These are phyloP conservation scores for Leishmania arabica DNA, from an alignment of 208 protist genomes.

Conservation along the genomic window DNA sequence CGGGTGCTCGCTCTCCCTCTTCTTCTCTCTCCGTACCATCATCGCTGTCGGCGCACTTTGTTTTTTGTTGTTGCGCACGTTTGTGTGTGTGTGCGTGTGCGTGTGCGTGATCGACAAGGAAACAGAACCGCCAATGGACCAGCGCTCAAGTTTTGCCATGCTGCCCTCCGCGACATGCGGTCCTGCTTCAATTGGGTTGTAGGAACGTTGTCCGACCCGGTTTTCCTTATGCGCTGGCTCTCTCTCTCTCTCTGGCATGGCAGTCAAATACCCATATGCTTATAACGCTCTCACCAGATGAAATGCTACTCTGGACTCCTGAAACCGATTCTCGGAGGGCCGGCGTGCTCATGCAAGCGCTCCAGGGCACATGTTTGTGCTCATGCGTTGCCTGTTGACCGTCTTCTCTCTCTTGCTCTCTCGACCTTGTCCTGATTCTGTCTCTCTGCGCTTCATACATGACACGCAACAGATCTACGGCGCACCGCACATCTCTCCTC, in stretches of 20 bases:
- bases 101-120: not conserved
- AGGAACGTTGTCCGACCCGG: not conserved
- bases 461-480: not conserved
- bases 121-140: not conserved
- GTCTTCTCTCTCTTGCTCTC: not conserved
- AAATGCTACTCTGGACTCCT: not conserved
- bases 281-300: not conserved
- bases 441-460: not conserved
- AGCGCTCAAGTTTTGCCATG: not conserved
- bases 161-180: not conserved
- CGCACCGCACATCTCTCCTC: not conserved
- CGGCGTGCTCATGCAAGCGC: not conserved
- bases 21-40: not conserved
- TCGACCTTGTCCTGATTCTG: not conserved
- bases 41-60: not conserved
- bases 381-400: not conserved
- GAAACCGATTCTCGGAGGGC: not conserved
- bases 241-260: not conserved
- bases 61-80: too few relatives aligned
- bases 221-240: not conserved
- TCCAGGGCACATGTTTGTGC: not conserved
- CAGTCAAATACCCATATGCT: not conserved
- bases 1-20: not conserved
- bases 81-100: too few relatives aligned
- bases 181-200: not conserved